Evolutionary conservation across 2,329 filamentous ascomycete species (phyloP).

Genomic region (Neonectria faginata): DNA sequence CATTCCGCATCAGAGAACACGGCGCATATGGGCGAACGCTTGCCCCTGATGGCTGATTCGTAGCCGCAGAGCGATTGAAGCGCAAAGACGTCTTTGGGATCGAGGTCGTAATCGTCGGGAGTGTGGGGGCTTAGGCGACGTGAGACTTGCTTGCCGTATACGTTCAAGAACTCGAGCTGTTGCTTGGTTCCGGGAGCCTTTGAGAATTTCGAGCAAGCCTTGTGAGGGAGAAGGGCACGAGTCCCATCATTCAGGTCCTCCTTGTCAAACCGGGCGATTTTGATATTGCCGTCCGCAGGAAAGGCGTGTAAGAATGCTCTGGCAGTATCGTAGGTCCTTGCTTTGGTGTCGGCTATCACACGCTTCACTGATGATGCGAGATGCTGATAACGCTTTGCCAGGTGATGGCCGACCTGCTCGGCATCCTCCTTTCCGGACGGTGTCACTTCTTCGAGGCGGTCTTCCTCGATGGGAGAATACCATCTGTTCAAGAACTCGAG

Average conservation of each 20-base stretch:
- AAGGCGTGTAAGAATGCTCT: constrained; percentile 33
- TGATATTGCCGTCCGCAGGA: constrained; percentile 28
- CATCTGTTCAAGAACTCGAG: constrained; percentile 37
- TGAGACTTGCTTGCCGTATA: constrained; percentile 33
- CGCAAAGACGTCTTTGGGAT: constrained; percentile 38
- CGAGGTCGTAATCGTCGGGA: constrained; percentile 33
- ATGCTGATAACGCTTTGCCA: constrained; percentile 37
- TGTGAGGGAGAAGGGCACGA: constrained; percentile 41
- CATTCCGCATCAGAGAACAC: constrained; percentile 40
- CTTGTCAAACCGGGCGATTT: constrained; percentile 37
- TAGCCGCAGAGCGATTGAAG: constrained; percentile 42
- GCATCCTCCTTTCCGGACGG: constrained; percentile 39
- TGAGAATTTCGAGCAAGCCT: constrained; percentile 39
- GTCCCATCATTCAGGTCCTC: constrained; percentile 37
- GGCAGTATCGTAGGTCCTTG: constrained; percentile 40
- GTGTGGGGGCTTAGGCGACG: constrained; percentile 35
- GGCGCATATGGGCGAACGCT: constrained; percentile 33
- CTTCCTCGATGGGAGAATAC: constrained; percentile 40
- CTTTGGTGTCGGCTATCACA: constrained; percentile 38
- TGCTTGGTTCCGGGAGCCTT: constrained; percentile 36
- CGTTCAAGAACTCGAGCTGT: constrained; percentile 34
- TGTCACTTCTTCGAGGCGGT: constrained; percentile 39
- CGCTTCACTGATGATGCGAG: constrained; percentile 39
- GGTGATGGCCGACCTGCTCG: constrained; percentile 32
- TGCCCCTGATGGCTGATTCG: constrained; percentile 37